Conservation (phyloP, 2,329 filamentous ascomycete species). For the Passalora sequoiae region DNA sequence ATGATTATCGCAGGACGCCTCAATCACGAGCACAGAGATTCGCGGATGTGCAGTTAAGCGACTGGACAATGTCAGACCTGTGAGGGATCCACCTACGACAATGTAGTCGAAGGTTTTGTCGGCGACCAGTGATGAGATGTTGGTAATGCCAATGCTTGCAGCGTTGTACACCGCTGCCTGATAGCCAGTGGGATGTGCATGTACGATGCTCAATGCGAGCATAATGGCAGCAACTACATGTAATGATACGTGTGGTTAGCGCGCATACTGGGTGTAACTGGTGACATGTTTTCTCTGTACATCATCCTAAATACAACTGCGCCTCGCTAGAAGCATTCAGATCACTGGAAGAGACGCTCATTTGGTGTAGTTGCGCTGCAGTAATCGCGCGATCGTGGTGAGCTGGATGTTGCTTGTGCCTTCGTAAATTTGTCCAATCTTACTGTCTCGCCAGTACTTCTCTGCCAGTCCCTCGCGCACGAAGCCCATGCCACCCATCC, state of each 20-base stretch:
- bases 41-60: conserved; percentile 24
- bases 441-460: conserved; percentile 96
- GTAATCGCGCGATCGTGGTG: conserved; percentile 63
- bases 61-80: conserved; percentile 24
- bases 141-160: conserved; percentile 13
- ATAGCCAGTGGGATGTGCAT: conserved; percentile 5
- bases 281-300: neutral
- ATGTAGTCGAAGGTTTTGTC: conserved; percentile 23
- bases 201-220: neutral
- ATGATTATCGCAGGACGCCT: conserved; percentile 21
- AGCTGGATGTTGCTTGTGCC: conserved; percentile 74
- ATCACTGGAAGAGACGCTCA: neutral
- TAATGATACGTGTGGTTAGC: too few species aligned
- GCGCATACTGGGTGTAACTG: too few species aligned
- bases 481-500: conserved; percentile 99
- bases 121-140: conserved; percentile 10
- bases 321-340: neutral
- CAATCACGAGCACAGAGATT: conserved; percentile 22
- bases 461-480: conserved; percentile 93
- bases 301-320: conserved; percentile 5
- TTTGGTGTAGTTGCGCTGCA: conserved; percentile 64
- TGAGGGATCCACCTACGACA: conserved; percentile 24
- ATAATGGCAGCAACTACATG: neutral
- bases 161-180: neutral
- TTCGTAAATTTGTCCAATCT: conserved; percentile 84